These are phyloP conservation scores for Penicillium atrosanguineum DNA, from an alignment of 495 filamentous ascomycete species.

Conservation along the genomic window DNA sequence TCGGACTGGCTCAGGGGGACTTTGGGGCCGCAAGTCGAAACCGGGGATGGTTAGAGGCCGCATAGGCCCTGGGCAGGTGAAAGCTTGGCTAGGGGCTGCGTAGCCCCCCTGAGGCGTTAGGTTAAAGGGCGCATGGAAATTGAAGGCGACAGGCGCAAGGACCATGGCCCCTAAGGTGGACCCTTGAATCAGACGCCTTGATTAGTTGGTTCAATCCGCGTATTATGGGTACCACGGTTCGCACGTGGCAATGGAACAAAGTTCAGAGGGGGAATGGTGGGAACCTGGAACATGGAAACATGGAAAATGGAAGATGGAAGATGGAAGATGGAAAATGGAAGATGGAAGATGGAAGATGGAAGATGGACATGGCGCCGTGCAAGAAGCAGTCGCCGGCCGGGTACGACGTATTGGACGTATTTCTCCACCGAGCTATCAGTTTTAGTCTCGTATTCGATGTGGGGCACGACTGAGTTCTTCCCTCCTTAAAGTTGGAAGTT, in stretches of 20 bases:
- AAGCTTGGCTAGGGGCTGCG: slow-evolving; percentile 16
- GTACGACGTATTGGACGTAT: too few relatives aligned
- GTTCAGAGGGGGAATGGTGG: slow-evolving; percentile 2
- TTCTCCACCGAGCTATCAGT: slow-evolving; percentile 6
- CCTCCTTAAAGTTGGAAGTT: background rate
- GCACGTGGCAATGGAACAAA: slow-evolving; percentile 22
- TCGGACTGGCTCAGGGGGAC: slow-evolving; percentile 9
- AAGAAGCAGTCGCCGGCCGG: too few relatives aligned
- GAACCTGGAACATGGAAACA: background rate
- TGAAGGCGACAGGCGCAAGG: background rate
- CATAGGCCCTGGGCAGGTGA: slow-evolving; percentile 5
- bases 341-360: too few relatives aligned
- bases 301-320: background rate
- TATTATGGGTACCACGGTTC: slow-evolving; percentile 19
- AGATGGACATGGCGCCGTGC: too few relatives aligned
- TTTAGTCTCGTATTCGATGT: slow-evolving; percentile 7
- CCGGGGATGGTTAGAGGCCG: slow-evolving; percentile 5
- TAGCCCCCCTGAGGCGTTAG: slow-evolving; percentile 1
- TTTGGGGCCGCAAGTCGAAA: background rate
- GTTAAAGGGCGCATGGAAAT: too few relatives aligned
- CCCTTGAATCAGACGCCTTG: background rate
- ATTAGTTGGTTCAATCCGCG: background rate
- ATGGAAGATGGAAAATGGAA: too few relatives aligned
- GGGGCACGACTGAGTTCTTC: background rate
- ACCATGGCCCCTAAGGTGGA: background rate